These are phyloP conservation scores for Plasmodium gaboni DNA, from an alignment of 169 alveolate genomes.

Conservation along the genomic window DNA sequence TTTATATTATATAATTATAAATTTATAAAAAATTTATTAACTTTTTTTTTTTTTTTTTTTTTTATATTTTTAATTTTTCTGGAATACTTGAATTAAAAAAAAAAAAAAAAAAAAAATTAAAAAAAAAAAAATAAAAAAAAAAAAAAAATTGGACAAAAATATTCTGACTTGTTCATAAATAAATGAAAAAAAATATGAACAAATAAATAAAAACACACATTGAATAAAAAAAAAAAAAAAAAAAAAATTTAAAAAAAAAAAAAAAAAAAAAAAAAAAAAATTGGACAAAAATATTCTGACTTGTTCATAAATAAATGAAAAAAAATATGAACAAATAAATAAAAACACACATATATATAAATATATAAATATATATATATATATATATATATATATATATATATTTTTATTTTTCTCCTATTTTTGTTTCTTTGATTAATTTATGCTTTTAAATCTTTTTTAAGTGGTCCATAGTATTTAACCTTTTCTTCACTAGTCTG, in stretches of 20 bases:
- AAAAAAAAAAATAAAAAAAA: conserved; percentile 4
- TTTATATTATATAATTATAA: too few species aligned
- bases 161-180: conserved; percentile 19
- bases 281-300: conserved; percentile 9
- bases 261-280: conserved; percentile 7
- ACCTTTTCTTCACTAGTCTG: conserved; percentile 99
- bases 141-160: conserved; percentile 11
- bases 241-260: conserved; percentile 13
- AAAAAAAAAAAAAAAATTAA: not conserved
- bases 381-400: not conserved
- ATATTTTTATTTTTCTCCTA: not conserved
- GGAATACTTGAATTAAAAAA: too few species aligned
- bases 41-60: too few species aligned
- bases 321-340: conserved; percentile 1
- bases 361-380: not conserved
- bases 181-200: conserved; percentile 1
- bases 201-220: not conserved
- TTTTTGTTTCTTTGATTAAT: not conserved
- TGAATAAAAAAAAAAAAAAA: too few species aligned
- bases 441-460: conserved; percentile 78
- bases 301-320: conserved; percentile 12
- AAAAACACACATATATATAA: not conserved
- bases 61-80: too few species aligned
- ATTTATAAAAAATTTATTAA: too few species aligned
- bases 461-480: conserved; percentile 97